Base-by-base conservation (phyloP, 352 stramenopile species). In the Pythium folliculosum region DNA sequence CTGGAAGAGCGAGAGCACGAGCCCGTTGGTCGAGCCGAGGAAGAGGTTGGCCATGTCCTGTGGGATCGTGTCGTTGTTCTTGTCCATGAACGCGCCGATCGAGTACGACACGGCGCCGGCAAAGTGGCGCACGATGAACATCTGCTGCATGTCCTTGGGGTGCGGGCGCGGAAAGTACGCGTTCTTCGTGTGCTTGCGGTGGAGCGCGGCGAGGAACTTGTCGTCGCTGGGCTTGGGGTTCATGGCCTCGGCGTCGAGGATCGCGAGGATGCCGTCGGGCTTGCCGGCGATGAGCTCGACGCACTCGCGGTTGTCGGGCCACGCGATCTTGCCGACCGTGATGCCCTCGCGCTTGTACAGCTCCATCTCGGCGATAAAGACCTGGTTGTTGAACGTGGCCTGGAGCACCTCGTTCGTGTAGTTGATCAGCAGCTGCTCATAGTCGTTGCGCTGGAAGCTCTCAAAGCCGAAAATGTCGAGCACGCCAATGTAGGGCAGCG, bases 381-480 rank as follows among this genome's bases (percentile, higher is more conserved):
- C 84, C 63, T 96, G 86, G 63, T 94, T 91, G 81, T 95, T 96
- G 65, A 96, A 96, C 63, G 83, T 94, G 49, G 84, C 86, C 67
- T 95, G 88, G 54, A 94, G 67, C 60, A 93, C 84, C 73, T 96
- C 84, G 69, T 96, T 94, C 73, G 90, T 94, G 80, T 94, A 95
- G 75, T 97, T 96, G 76, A 96, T 95, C 37, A 96, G 73, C 19
- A 97, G 66, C 67, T 97, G 89, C 72, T 97, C 90, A 51, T 93
- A 96, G 67, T 96, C 90, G 61, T 97, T 97, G 71, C 86, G 82
- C 75, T 95, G 82, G 72, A 97, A 97, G 13, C 82, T 91, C 65
- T 97, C 90, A 52, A 97, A 97, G 30, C 90, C 90, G 66, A 97
- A 97, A 69, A 97, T 97, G 80, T 97, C 90, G 0, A 97, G 69